phyloP scores from a whole-genome alignment of 2,329 filamentous ascomycete species.

The Neofusicoccum umdonicola region DNA sequence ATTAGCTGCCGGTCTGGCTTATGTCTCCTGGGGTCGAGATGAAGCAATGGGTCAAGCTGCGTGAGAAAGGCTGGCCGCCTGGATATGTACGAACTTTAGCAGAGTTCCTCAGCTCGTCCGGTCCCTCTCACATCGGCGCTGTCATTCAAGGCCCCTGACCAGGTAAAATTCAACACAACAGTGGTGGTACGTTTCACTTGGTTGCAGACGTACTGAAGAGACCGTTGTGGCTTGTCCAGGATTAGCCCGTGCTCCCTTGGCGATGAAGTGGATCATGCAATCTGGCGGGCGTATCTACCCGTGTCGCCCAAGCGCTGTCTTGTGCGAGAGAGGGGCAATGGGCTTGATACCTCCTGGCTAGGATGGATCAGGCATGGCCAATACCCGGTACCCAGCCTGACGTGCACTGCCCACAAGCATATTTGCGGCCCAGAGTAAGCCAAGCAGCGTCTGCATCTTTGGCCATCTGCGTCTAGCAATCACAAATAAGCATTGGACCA shows the following conservation, averaged over 20 bases:
- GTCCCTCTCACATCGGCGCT: background rate
- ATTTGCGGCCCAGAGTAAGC: background rate
- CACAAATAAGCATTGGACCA: constrained; percentile 12
- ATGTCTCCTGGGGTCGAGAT: background rate
- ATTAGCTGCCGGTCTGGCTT: background rate
- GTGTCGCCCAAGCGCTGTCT: background rate
- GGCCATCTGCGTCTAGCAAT: constrained; percentile 1
- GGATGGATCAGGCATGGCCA: constrained; percentile 2
- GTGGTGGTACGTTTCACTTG: constrained; percentile 8
- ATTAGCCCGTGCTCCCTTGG: constrained; percentile 9
- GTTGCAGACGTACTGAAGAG: constrained; percentile 9
- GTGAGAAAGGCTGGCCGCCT: background rate
- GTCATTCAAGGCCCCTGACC: constrained; percentile 14
- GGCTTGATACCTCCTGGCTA: constrained; percentile 1
- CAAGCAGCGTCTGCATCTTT: background rate
- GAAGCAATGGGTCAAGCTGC: background rate
- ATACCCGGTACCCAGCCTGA: constrained; percentile 2
- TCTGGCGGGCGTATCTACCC: constrained; percentile 4
- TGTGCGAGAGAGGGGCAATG: background rate
- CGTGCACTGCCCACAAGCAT: background rate
- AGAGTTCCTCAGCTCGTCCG: background rate
- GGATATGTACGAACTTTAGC: background rate
- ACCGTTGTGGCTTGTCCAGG: constrained; percentile 15
- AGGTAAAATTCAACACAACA: constrained; percentile 12
- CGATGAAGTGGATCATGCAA: constrained; percentile 13